Evolutionary conservation across 2,329 filamentous ascomycete genomes (phyloP).

Genomic region (Pseudogymnoascus sp.): DNA sequence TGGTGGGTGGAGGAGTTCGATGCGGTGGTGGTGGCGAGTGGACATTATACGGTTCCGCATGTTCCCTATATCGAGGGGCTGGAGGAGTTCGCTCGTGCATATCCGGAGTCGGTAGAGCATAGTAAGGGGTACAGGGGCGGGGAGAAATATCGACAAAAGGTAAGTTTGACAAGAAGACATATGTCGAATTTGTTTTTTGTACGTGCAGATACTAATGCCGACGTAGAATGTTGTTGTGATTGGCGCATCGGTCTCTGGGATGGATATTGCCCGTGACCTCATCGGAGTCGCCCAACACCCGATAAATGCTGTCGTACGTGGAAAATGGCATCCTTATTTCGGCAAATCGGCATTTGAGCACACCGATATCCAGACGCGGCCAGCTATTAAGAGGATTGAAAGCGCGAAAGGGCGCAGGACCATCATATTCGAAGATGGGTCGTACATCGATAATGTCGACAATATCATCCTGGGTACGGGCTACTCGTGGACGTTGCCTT

Average conservation of each 20-base stretch:
- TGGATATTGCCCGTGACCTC: conserved; percentile 51
- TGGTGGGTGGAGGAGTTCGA: conserved; percentile 60
- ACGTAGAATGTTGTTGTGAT: conserved; percentile 42
- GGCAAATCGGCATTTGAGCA: conserved; percentile 52
- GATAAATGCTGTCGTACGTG: conserved; percentile 45
- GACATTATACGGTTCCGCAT: conserved; percentile 58
- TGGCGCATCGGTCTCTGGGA: conserved; percentile 55
- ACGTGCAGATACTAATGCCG: background rate
- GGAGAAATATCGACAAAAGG: conserved; percentile 45
- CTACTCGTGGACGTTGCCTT: conserved; percentile 55
- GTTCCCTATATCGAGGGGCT: conserved; percentile 54
- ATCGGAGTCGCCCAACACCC: conserved; percentile 37
- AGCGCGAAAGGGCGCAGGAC: conserved; percentile 29
- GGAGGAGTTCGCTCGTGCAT: conserved; percentile 43
- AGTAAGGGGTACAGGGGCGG: conserved; percentile 67
- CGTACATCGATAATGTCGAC: conserved; percentile 44
- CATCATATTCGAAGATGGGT: conserved; percentile 49
- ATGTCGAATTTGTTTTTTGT: conserved; percentile 23
- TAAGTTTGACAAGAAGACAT: background rate
- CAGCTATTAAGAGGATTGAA: conserved; percentile 40
- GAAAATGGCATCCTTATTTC: conserved; percentile 45
- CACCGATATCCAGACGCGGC: conserved; percentile 38
- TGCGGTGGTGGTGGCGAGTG: conserved; percentile 56
- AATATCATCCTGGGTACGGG: conserved; percentile 59
- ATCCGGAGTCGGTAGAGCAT: conserved; percentile 49